Conservation (phyloP, 2,329 filamentous ascomycete genomes). For the Ascochyta fabae region DNA sequence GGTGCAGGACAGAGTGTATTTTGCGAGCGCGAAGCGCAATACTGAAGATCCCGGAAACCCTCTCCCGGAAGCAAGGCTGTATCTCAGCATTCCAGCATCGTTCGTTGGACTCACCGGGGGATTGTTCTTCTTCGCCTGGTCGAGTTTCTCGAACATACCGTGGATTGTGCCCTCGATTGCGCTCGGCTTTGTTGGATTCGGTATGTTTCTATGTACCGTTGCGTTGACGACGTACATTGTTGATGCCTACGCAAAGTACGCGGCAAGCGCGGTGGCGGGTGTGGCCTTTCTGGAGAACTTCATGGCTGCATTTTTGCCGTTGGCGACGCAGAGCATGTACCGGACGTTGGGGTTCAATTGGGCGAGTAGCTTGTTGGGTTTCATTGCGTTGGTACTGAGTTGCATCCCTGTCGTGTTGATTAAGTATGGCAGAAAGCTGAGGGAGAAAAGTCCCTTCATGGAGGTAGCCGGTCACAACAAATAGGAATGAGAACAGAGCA, state of each 20-base stretch:
- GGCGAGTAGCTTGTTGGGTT: constrained; percentile 57
- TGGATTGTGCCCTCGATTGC: constrained; percentile 59
- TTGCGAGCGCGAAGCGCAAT: constrained; percentile 50
- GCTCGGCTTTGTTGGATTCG: constrained; percentile 57
- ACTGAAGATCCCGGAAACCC: constrained; percentile 47
- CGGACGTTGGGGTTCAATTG: constrained; percentile 56
- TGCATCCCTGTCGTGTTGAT: constrained; percentile 55
- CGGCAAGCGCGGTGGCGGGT: constrained; percentile 57
- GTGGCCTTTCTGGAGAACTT: constrained; percentile 58
- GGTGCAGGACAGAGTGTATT: constrained; percentile 50
- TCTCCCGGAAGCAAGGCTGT: constrained; percentile 56
- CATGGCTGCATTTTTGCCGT: constrained; percentile 56
- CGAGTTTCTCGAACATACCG: constrained; percentile 50
- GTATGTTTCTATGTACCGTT: constrained; percentile 56
- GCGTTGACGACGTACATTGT: constrained; percentile 58
- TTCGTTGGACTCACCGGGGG: constrained; percentile 57
- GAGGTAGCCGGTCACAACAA: constrained; percentile 35
- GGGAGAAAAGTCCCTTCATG: constrained; percentile 50
- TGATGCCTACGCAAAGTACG: constrained; percentile 59
- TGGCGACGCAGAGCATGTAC: constrained; percentile 58
- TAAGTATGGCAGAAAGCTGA: constrained; percentile 51
- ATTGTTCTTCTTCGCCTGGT: constrained; percentile 61
- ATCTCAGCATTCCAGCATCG: constrained; percentile 52
- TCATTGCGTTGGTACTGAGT: constrained; percentile 53
- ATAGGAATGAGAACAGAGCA: neutral